Evolutionary conservation across 768 basidiomycete species (phyloP).

Genomic region (Boletus sensibilis): DNA sequence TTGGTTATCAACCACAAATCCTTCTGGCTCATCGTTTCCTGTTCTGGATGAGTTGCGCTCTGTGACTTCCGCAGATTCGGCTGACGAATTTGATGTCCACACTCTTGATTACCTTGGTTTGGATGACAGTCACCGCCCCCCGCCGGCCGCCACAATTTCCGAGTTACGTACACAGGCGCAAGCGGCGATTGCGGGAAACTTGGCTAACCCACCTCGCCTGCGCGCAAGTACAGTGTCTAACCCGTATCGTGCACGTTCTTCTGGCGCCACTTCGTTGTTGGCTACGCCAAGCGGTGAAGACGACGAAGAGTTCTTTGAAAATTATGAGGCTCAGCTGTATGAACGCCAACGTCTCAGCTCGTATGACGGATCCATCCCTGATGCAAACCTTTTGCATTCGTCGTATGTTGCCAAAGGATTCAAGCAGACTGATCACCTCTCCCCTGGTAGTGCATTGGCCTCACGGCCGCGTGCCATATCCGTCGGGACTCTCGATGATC

Average conservation of each 20-base stretch:
- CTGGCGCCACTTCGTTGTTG: slow-evolving; percentile 58
- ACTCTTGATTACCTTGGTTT: slow-evolving; percentile 96
- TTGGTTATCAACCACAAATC: slow-evolving; percentile 71
- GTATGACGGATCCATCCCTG: slow-evolving; percentile 56
- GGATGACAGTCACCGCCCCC: slow-evolving; percentile 70
- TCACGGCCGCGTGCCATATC: slow-evolving; percentile 80
- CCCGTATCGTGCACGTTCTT: slow-evolving; percentile 74
- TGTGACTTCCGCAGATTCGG: slow-evolving; percentile 73
- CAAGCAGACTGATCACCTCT: slow-evolving; percentile 70
- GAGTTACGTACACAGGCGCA: slow-evolving; percentile 89
- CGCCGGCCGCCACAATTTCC: slow-evolving; percentile 85
- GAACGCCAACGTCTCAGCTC: slow-evolving; percentile 59
- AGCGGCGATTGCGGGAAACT: slow-evolving; percentile 82
- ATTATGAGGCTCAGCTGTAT: slow-evolving; percentile 45
- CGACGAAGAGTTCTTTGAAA: slow-evolving; percentile 74
- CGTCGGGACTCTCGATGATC: slow-evolving; percentile 84
- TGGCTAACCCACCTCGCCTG: slow-evolving; percentile 74
- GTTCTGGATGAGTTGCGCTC: slow-evolving; percentile 81
- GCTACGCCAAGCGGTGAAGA: slow-evolving; percentile 62
- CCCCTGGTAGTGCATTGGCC: slow-evolving; percentile 39
- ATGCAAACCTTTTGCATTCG: slow-evolving; percentile 52
- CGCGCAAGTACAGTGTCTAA: slow-evolving; percentile 93
- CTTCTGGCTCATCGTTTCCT: slow-evolving; percentile 55
- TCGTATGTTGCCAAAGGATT: slow-evolving; percentile 71
- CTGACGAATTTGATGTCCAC: slow-evolving; percentile 88